These are phyloP conservation scores for Tuctoria greenei DNA, from an alignment of 176 grass and related monocot genomes.

Conservation along the genomic window DNA sequence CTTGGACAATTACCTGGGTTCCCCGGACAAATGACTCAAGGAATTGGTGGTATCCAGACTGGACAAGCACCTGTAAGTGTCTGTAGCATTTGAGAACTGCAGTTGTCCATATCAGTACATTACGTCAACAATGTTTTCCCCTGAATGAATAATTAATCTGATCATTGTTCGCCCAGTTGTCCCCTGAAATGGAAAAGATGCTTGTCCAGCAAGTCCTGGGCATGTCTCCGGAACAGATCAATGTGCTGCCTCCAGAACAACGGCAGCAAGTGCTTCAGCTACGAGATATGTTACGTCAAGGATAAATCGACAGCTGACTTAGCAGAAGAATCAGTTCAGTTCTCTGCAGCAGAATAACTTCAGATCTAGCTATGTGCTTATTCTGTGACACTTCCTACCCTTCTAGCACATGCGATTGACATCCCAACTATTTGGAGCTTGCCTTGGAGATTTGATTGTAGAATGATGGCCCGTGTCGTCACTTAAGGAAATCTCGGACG, in stretches of 20 bases:
- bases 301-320: neutral
- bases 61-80: constrained; percentile 61
- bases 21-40: constrained; percentile 57
- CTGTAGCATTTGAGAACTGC: neutral
- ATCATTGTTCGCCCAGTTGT: constrained; percentile 60
- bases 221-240: constrained; percentile 84
- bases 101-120: neutral
- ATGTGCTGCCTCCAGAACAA: constrained; percentile 87
- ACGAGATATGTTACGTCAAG: constrained; percentile 72
- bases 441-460: neutral
- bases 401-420: neutral
- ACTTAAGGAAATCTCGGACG: neutral
- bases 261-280: constrained; percentile 93
- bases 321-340: neutral
- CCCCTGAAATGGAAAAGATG: constrained; percentile 85
- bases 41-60: constrained; percentile 47
- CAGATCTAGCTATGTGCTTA: neutral
- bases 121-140: neutral
- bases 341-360: neutral
- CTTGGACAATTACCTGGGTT: constrained; percentile 57
- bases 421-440: neutral
- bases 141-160: constrained; percentile 17
- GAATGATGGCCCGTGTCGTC: neutral
- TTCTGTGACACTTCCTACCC: neutral
- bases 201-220: constrained; percentile 90